Base-by-base conservation (phyloP, 2,329 filamentous ascomycete genomes). In the Fusarium sp. region DNA sequence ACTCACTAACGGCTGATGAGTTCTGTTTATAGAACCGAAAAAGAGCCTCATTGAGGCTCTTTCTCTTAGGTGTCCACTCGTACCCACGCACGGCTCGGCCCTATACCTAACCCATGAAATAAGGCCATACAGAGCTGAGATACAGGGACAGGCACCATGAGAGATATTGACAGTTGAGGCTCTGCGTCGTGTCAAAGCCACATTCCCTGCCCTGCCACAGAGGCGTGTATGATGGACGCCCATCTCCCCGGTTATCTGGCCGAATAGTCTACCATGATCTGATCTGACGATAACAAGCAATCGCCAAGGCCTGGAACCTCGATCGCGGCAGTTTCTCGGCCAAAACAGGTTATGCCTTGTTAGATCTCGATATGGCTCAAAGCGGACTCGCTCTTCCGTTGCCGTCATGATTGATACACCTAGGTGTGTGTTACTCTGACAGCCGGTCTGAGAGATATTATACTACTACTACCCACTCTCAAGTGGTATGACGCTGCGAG, bases 261-360 rank as follows among this genome's bases (percentile, higher is more conserved):
- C 66, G 66, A 69, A 63, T 34, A 62, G 48, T 54, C 45, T 66
- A 42, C 22, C 55, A 54, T 69, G 66, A 66, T 68, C 65, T 68
- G 60, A 69, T 66, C 61, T 61, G 60, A 69, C 46, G 38, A 59
- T 50, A 40, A 50, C 44, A 26, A 15, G 40, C 36, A 40, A 39
- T 45, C 14, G 18, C 46, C 24, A 43, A 50, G 46, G 20, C 22
- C n/a, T 42, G 34, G 43, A 31, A 17, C 18, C 17, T 53, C 36
- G 38, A 67, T 67, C 31, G 28, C 62, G 63, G 64, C 45, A 49
- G 46, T 66, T 69, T 69, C 36, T 69, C 66, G 66, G 66, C 36
- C 50, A 36, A 56, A 60, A 34, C 26, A 48, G n/a, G 11, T 42
- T 55, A 48, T 46, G 36, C 31, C n/a, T 46, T 14, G 43, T n/a